Evolutionary conservation across 164 flowering plant species (phyloP).

Genomic region (Stephania yunnanensis): DNA sequence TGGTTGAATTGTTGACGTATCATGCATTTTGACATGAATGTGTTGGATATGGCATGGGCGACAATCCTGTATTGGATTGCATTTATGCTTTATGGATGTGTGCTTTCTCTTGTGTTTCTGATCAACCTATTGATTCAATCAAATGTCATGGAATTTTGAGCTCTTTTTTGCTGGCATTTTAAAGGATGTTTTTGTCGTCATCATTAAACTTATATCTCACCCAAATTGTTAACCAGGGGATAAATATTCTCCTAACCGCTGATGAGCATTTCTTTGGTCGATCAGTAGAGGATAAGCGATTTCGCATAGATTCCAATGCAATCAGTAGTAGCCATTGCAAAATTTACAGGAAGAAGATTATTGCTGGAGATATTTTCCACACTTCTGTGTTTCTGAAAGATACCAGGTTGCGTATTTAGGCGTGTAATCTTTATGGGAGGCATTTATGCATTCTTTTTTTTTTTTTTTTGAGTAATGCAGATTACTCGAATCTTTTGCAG

Average conservation of each 20-base stretch:
- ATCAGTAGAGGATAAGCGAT: conserved; percentile 42
- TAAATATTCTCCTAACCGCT: conserved; percentile 58
- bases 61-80: no score
- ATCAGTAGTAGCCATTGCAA: conserved; percentile 78
- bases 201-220: conserved; percentile 16
- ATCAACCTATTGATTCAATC: no score
- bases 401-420: conserved; percentile 48
- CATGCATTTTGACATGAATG: no score
- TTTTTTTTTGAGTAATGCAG: conserved; percentile 1
- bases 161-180: no score
- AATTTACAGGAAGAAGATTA: conserved; percentile 45
- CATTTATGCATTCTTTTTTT: not conserved
- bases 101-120: no score
- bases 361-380: conserved; percentile 22
- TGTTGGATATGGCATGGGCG: no score
- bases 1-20: no score
- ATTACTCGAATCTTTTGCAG: conserved; percentile 36
- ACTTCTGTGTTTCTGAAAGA: conserved; percentile 58
- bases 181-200: not conserved
- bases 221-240: conserved; percentile 48
- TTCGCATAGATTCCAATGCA: conserved; percentile 59
- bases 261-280: conserved; percentile 81
- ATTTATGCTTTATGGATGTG: no score
- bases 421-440: not conserved
- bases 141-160: no score